phyloP scores from a whole-genome alignment of 2,329 filamentous ascomycete genomes.

The Chaetothyriales sp. region DNA sequence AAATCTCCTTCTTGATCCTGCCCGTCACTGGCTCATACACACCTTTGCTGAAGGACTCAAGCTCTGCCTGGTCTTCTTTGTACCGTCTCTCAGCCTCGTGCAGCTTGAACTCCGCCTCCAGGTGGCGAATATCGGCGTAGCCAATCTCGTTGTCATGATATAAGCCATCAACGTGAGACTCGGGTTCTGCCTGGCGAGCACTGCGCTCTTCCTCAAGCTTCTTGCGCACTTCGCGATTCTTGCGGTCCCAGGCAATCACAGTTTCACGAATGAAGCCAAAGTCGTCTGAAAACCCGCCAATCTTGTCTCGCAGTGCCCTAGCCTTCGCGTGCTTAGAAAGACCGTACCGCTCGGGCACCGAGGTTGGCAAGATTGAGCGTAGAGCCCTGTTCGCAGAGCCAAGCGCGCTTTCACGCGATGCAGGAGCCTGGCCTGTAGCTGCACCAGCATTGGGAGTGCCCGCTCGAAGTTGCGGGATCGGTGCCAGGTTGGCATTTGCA shows the following conservation, averaged over 20 bases:
- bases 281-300: slow-evolving; percentile 22
- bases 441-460: background rate
- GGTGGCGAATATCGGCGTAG: slow-evolving; percentile 40
- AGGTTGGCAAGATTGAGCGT: background rate
- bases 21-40: slow-evolving; percentile 38
- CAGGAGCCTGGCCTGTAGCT: background rate
- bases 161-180: slow-evolving; percentile 37
- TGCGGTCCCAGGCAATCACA: slow-evolving; percentile 32
- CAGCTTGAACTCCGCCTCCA: slow-evolving; percentile 41
- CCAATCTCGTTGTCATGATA: slow-evolving; percentile 43
- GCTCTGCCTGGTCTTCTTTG: slow-evolving; percentile 38
- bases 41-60: slow-evolving; percentile 34
- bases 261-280: slow-evolving; percentile 30
- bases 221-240: slow-evolving; percentile 29
- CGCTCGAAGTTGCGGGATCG: background rate
- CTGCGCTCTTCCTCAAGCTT: slow-evolving; percentile 34
- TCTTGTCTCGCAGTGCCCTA: slow-evolving; percentile 6
- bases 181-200: slow-evolving; percentile 36
- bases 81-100: slow-evolving; percentile 36
- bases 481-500: slow-evolving; percentile 5
- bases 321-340: slow-evolving; percentile 5
- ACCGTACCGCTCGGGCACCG: background rate
- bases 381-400: background rate
- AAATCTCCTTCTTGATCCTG: slow-evolving; percentile 35
- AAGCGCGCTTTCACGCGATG: background rate